Evolutionary conservation across 192 early-diverging fungal genomes (phyloP).

Genomic region (Coemansia sp.): DNA sequence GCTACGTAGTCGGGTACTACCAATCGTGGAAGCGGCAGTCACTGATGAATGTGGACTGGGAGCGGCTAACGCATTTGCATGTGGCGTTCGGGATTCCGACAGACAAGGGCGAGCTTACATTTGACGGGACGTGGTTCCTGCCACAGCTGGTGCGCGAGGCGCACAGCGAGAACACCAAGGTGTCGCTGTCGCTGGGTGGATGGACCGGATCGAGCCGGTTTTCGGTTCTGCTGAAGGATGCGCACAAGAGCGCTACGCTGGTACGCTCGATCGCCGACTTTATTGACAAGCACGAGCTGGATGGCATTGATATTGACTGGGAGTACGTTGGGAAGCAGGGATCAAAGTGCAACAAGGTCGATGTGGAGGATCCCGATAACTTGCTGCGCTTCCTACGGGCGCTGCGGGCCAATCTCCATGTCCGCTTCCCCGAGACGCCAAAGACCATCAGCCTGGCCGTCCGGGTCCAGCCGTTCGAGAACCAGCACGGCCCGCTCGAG

Average conservation of each 20-base stretch:
- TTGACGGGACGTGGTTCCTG: constrained; percentile 52
- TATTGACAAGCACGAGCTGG: constrained; percentile 52
- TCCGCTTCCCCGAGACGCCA: constrained; percentile 18
- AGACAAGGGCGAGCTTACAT: constrained; percentile 41
- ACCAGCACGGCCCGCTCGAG: constrained; percentile 43
- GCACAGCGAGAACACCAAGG: constrained; percentile 44
- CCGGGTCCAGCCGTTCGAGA: constrained; percentile 55
- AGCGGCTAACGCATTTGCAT: constrained; percentile 36
- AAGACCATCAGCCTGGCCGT: constrained; percentile 63
- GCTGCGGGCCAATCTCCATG: constrained; percentile 32
- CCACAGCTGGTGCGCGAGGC: constrained; percentile 47
- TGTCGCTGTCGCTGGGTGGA: constrained; percentile 63
- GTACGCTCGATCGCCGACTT: constrained; percentile 55
- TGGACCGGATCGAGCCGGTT: constrained; percentile 70
- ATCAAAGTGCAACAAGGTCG: constrained; percentile 53
- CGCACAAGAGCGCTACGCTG: constrained; percentile 50
- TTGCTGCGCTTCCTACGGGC: constrained; percentile 36
- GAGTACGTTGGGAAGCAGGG: constrained; percentile 57
- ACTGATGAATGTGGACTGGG: constrained; percentile 45
- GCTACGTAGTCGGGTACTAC: constrained; percentile 46
- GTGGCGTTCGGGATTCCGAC: constrained; percentile 50
- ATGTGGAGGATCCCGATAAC: constrained; percentile 36
- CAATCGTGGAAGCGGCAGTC: constrained; percentile 41
- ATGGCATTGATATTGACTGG: constrained; percentile 64
- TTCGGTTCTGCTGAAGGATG: constrained; percentile 51